Evolutionary conservation across 352 stramenopile genomes (phyloP), one percentile per base, ranked within the genome.

Genomic region (Phytopythium cucurbitacearum): DNA sequence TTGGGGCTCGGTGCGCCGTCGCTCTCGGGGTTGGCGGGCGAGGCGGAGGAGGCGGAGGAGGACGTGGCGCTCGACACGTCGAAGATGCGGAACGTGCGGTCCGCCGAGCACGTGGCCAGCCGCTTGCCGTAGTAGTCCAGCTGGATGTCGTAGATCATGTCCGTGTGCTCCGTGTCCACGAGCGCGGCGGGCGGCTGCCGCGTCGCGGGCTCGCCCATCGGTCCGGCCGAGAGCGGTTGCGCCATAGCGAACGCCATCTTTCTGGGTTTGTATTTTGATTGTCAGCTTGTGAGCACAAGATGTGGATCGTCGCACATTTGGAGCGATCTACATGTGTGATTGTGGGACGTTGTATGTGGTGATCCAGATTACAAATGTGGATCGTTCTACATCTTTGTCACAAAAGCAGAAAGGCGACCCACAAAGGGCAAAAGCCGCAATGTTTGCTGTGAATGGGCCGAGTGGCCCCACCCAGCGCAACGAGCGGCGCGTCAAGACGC

Each of bases 141-240:
- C 65, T 95, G 84, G 36, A 94, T 91, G 66, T 95, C 85, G 62
- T 91, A 87, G 55, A 95, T 87, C 79, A 91, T 91, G 65, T 92
- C 85, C 38, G 88, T 89, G 62, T 95, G 85, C 58, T 94, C 82
- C 51, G 83, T 95, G 63, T 94, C 82, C 42, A 95, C 85, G 48
- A 77, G 90, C 33, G 65, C 59, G 46, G 80, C 52, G 6, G 82
- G 76, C 28, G 63, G 47, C n/a, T 77, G 60, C 7, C 71, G 76
- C 43, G 21, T 45, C 16, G 56, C 21, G 15, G 51, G 39, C 35
- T 33, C 41, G 16, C 12, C 16, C 51, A 51, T 51, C 15, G 52
- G 53, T 35, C 56, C 51, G 42, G 45, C 45, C 13, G 21, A 28
- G 21, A 2, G 21, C 21, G 21, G 21, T 28, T 28, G 21, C 21